Conservation (phyloP, 129 eudicot species). For the Ambrosia trifida region DNA sequence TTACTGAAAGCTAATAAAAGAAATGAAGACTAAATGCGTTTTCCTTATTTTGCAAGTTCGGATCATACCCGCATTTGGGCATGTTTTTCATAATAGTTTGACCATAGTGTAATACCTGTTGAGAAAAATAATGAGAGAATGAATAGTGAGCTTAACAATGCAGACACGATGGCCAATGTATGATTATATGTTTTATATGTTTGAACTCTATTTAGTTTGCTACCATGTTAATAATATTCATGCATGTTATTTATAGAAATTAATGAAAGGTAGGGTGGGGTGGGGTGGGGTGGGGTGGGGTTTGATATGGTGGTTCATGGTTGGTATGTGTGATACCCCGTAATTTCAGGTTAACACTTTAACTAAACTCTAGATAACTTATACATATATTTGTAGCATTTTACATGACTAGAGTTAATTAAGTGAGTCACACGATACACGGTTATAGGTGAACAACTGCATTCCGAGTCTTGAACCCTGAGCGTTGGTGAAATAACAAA, state of each 20-base stretch:
- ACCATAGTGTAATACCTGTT: no score
- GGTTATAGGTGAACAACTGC: no score
- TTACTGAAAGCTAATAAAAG: conserved; percentile 2
- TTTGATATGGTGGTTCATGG: conserved; percentile 32
- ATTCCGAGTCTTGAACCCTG: no score
- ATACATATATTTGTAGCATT: no score
- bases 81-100: no score
- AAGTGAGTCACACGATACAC: no score
- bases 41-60: conserved; percentile 8
- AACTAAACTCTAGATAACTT: no score
- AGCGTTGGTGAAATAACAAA: no score
- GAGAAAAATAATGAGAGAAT: conserved; percentile 23
- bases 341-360: no score
- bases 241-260: conserved; percentile 39
- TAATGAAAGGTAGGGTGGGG: neutral
- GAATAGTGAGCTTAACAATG: conserved; percentile 15
- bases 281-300: conserved; percentile 15
- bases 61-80: no score
- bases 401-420: no score
- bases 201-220: neutral
- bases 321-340: no score
- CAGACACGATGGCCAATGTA: neutral
- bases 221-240: conserved; percentile 23
- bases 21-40: neutral
- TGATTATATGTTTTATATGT: neutral